Evolutionary conservation across 345 rosid species (phyloP), one percentile per base, ranked within the genome.

Genomic region (Gossypium mustelinum): DNA sequence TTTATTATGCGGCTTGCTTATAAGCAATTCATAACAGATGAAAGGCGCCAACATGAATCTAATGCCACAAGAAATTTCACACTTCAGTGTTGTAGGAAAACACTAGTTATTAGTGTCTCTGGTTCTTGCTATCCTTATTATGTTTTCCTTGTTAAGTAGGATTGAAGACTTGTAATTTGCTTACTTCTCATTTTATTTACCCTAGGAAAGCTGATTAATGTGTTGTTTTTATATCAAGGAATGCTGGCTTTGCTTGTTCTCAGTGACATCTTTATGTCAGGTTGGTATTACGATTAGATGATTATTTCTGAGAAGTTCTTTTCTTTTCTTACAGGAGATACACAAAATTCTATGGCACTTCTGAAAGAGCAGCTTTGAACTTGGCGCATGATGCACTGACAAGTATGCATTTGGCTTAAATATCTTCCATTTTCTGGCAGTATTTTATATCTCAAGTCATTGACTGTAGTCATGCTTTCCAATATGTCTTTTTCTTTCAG

Each of bases 261-360:
- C 20, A 10, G 25, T 55, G 2, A 47, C 51, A 34, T 69, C 59
- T 48, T 70, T 52, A 34, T 2, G n/a, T 55, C 11, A n/a, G 29
- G 50, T 17, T 48, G 1, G 50, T 27, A 7, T 45, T 75, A 67
- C 20, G 22, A 44, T 73, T 43, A 1, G 27, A 25, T 71, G 6
- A 41, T 58, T 39, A 17, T 59, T 39, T 45, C 18, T 39, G 8
- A 39, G n/a, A 9, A 11, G 41, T 34, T 20, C 18, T 18, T 54
- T 56, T 41, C 51, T 3, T 68, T 34, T 47, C 18, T 80, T 83
- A 81, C 87, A 92, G 96, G 94, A 87, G 98, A 79, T 94, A 92
- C 79, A 91, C 97, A 39, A 94, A 91, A 84, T 94, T 91, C 83
- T 94, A 91, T 66, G 97, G 98, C 68, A 91, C 92, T 56, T 94